These are phyloP conservation scores for Fragilariopsis cylindrus DNA, from an alignment of 108 stramenopile genomes.

Conservation along the genomic window DNA sequence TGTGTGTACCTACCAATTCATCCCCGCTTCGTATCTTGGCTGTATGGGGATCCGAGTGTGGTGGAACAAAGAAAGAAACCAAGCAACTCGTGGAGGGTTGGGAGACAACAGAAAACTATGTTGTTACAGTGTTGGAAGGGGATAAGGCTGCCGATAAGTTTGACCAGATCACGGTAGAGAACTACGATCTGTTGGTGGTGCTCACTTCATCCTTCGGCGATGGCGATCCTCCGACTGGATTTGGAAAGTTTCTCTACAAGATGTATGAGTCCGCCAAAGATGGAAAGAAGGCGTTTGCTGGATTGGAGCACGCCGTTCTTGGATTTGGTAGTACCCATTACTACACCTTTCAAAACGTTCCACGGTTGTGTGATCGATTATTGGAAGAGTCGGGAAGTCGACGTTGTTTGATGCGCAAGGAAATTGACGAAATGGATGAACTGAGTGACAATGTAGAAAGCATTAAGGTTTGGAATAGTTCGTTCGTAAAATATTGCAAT, in stretches of 20 bases:
- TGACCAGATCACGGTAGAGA: not conserved
- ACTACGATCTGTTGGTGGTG: conserved; percentile 8
- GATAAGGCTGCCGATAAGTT: not conserved
- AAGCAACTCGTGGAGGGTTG: no score
- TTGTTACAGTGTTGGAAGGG: not conserved
- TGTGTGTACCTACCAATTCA: no score
- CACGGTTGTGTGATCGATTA: not conserved
- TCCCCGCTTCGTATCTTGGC: no score
- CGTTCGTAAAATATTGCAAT: no score
- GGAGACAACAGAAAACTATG: no score
- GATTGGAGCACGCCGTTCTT: conserved; percentile 1
- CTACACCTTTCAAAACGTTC: conserved; percentile 6
- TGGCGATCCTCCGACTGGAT: not conserved
- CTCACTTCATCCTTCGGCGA: not conserved
- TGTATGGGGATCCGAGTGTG: no score
- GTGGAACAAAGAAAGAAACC: no score
- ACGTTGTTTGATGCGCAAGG: not conserved
- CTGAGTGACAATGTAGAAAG: not conserved
- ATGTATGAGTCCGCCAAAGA: not conserved
- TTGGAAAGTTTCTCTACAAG: not conserved
- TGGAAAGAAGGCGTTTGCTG: not conserved
- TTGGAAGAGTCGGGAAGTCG: not conserved
- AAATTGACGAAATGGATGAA: conserved; percentile 9
- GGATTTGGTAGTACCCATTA: not conserved
- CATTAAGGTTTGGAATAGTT: not conserved